Conservation (phyloP, 352 stramenopile genomes). For the Globisporangium paddicum region DNA sequence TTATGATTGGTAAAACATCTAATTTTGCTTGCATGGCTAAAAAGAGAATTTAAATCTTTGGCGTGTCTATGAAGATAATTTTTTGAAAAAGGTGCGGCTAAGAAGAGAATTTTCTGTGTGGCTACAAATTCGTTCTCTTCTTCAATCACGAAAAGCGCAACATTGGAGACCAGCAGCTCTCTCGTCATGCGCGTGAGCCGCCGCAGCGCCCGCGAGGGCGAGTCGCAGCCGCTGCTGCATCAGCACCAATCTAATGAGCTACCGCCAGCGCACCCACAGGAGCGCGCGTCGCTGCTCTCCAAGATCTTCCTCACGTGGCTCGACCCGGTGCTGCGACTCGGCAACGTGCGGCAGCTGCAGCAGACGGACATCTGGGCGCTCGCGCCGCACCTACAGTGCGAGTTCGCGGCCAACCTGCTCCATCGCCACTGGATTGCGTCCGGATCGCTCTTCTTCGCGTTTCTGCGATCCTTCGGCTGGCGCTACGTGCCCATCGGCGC, state of each 20-base stretch:
- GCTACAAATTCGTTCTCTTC: too few relatives aligned
- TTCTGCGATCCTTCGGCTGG: constrained; percentile 45
- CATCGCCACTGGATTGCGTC: constrained; percentile 55
- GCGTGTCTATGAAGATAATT: too few relatives aligned
- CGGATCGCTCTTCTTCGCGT: constrained; percentile 45
- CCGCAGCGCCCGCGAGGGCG: constrained; percentile 2
- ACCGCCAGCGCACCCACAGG: constrained; percentile 25
- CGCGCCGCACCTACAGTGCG: constrained; percentile 29
- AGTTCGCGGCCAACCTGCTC: constrained; percentile 41
- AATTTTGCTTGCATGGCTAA: too few relatives aligned
- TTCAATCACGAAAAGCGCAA: too few relatives aligned
- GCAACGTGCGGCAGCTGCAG: constrained; percentile 23
- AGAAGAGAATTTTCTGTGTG: too few relatives aligned
- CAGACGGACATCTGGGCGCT: constrained; percentile 63
- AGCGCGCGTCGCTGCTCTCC: constrained; percentile 36
- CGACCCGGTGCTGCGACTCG: constrained; percentile 29
- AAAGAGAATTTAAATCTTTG: too few relatives aligned
- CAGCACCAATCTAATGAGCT: neutral
- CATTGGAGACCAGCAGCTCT: too few relatives aligned
- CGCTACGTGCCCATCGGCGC: constrained; percentile 38
- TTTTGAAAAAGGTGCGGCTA: too few relatives aligned
- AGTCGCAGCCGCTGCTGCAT: constrained; percentile 28
- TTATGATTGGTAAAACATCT: neutral
- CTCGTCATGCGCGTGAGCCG: neutral
- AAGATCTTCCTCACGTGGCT: constrained; percentile 47